phyloP scores from a whole-genome alignment of 2,329 filamentous ascomycete species.

The Clonostachys rosea region DNA sequence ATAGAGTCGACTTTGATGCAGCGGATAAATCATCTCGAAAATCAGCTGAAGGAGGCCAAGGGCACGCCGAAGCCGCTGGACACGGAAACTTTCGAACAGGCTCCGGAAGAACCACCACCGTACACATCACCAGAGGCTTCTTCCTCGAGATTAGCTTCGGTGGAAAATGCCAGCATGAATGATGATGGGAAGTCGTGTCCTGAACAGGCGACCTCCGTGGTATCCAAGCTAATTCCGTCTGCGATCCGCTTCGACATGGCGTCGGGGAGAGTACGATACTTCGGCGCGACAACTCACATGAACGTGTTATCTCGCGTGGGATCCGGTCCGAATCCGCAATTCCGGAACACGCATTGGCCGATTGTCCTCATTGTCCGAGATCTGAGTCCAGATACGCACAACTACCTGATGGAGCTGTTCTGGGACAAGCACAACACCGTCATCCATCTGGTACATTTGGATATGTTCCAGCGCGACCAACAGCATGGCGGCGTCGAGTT shows the following conservation, averaged over 20 bases:
- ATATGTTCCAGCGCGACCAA: conserved; percentile 7
- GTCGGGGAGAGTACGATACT: conserved; percentile 4
- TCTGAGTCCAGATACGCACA: conserved; percentile 6
- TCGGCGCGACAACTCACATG: conserved; percentile 6
- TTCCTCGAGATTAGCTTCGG: no score
- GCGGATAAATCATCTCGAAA: conserved; percentile 2
- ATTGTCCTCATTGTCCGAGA: conserved; percentile 3
- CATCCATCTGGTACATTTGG: conserved; percentile 8
- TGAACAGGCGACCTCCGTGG: not conserved
- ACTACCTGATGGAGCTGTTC: conserved; percentile 9
- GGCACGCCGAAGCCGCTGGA: not conserved
- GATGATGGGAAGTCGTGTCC: not conserved
- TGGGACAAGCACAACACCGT: conserved; percentile 10
- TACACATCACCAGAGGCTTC: not conserved
- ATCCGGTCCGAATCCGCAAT: not conserved
- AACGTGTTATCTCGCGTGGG: conserved; percentile 2
- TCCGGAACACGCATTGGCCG: conserved; percentile 3
- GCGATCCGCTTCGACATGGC: conserved; percentile 6
- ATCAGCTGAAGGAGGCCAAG: not conserved
- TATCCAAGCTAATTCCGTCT: conserved; percentile 2
- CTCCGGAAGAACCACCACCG: not conserved
- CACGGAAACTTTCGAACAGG: not conserved
- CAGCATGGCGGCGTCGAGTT: conserved; percentile 4
- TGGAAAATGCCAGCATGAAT: no score
- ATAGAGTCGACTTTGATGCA: conserved; percentile 1